Percentiles rank a stretch among this genome's conserved stretches.
Conservation (phyloP, 2,329 filamentous ascomycete species). For the Aspergillus sp. region DNA sequence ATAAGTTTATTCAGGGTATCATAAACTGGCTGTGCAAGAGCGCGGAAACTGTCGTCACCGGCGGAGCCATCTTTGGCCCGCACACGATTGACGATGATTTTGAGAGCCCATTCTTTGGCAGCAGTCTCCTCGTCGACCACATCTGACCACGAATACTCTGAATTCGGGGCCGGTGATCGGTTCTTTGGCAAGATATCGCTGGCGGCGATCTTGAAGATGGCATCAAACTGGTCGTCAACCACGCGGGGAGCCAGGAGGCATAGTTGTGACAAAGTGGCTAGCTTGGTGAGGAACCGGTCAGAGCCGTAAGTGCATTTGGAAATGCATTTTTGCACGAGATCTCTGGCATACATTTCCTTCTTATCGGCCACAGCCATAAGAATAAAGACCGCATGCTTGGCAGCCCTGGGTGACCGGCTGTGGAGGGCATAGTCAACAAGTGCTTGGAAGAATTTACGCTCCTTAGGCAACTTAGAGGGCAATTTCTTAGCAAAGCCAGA, state of each 20-base stretch:
- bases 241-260: constrained; percentile 75
- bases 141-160: constrained; percentile 68
- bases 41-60: constrained; percentile 49
- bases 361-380: constrained; percentile 76
- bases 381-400: constrained; percentile 93
- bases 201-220: constrained; percentile 78
- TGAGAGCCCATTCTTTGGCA: constrained; percentile 82
- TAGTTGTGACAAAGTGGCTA: constrained; percentile 64
- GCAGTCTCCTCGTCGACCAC: constrained; percentile 80
- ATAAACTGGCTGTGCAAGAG: constrained; percentile 69
- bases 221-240: constrained; percentile 72
- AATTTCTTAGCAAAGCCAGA: constrained; percentile 88
- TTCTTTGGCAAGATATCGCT: constrained; percentile 74
- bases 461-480: constrained; percentile 78
- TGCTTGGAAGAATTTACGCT: constrained; percentile 79
- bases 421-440: constrained; percentile 82
- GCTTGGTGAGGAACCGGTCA: constrained; percentile 69
- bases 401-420: constrained; percentile 78
- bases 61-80: constrained; percentile 64
- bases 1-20: constrained; percentile 79
- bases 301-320: constrained; percentile 74
- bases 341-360: constrained; percentile 83
- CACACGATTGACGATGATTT: constrained; percentile 83
- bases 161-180: constrained; percentile 59
- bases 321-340: constrained; percentile 76